phyloP scores from a whole-genome alignment of 495 filamentous ascomycete species.

The Xylaria flabelliformis region DNA sequence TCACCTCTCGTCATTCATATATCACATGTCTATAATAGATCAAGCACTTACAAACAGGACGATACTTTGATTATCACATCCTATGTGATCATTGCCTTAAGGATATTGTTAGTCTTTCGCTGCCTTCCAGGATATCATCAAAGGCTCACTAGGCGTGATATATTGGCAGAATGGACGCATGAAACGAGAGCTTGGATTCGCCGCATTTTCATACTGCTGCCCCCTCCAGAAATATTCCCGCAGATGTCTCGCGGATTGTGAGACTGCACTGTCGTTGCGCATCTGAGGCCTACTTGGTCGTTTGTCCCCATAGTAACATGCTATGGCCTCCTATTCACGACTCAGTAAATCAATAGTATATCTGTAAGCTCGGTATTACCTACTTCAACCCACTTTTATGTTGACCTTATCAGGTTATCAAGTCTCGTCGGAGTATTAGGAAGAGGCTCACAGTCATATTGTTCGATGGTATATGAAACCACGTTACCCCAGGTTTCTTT shows the following conservation, averaged over 20 bases:
- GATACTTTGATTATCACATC: conserved; percentile 28
- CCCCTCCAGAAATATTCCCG: conserved; percentile 43
- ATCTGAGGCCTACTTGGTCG: conserved; percentile 31
- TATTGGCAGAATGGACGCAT: conserved; percentile 42
- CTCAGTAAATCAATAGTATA: neutral
- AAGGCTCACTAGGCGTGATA: conserved; percentile 14
- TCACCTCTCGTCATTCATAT: neutral
- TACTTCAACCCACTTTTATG: conserved; percentile 18
- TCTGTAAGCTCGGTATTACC: neutral
- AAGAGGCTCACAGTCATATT: conserved; percentile 38
- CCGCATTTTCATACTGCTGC: conserved; percentile 37
- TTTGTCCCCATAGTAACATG: conserved; percentile 41
- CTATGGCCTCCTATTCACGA: conserved; percentile 31
- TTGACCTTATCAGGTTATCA: neutral
- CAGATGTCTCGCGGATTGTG: conserved; percentile 36
- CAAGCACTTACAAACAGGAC: conserved; percentile 35
- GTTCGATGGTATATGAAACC: conserved; percentile 46
- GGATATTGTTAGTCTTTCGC: neutral
- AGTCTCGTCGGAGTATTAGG: neutral
- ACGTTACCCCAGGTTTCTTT: neutral
- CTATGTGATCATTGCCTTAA: neutral
- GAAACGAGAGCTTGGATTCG: conserved; percentile 36
- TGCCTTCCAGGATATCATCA: neutral
- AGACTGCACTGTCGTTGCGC: conserved; percentile 21
- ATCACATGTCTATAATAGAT: neutral